Conservation (phyloP, 192 early-diverging fungal species). For the Gigaspora rosea region DNA sequence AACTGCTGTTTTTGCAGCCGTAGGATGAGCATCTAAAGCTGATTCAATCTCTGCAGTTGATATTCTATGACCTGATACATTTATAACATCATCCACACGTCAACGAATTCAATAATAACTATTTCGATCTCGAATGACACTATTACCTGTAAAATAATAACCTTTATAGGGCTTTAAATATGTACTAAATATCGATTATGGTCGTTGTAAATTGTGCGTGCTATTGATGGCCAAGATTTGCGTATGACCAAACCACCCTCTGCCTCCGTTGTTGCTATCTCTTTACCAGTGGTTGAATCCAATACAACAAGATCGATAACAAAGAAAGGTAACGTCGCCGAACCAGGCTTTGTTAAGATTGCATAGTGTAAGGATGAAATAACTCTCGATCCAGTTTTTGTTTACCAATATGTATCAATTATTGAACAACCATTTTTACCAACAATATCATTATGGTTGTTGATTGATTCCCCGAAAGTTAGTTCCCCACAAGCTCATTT, state of each 20-base stretch:
- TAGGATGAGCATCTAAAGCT: slow-evolving; percentile 63
- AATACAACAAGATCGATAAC: slow-evolving; percentile 87
- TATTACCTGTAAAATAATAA: slow-evolving; percentile 94
- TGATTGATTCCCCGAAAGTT: too few species aligned
- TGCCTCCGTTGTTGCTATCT: slow-evolving; percentile 82
- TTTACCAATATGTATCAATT: slow-evolving; percentile 96
- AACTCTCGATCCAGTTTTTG: slow-evolving; percentile 90
- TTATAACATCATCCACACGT: slow-evolving; percentile 61
- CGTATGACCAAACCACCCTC: slow-evolving; percentile 90
- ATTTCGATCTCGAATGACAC: slow-evolving; percentile 86
- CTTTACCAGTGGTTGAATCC: slow-evolving; percentile 81
- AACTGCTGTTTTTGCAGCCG: slow-evolving; percentile 52
- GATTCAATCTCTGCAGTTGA: slow-evolving; percentile 74
- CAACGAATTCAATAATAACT: slow-evolving; percentile 96
- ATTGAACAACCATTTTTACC: slow-evolving; percentile 84
- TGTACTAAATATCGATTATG: slow-evolving; percentile 92
- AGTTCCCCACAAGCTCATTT: too few species aligned
- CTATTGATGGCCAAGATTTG: slow-evolving; percentile 89
- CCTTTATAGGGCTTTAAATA: slow-evolving; percentile 89
- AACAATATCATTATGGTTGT: slow-evolving; percentile 82
- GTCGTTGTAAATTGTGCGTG: slow-evolving; percentile 87
- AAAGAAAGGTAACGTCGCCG: slow-evolving; percentile 96
- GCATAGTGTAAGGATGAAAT: slow-evolving; percentile 87
- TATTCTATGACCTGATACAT: slow-evolving; percentile 59
- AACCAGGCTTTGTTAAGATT: slow-evolving; percentile 88